Conservation (phyloP, 345 rosid species). For the Eucalyptus urophylla region DNA sequence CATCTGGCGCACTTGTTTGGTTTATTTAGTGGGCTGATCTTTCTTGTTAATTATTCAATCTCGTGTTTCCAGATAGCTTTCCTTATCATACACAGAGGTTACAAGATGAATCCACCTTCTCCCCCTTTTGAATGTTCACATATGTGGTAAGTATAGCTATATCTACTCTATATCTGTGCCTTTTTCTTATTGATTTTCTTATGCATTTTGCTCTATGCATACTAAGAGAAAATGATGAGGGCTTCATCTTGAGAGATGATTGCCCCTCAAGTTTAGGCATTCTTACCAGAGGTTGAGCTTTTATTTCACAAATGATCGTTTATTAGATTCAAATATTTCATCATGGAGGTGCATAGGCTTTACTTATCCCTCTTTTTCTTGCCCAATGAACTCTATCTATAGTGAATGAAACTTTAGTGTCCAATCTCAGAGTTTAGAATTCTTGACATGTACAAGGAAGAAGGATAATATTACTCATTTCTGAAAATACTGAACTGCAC, state of each 20-base stretch:
- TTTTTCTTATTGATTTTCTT: neutral
- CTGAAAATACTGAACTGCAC: constrained; percentile 10
- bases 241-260: neutral
- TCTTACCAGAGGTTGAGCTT: neutral
- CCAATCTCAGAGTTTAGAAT: neutral
- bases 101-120: constrained; percentile 91
- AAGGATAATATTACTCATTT: neutral
- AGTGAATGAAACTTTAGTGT: neutral
- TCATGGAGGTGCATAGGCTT: neutral
- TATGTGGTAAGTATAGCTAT: constrained; percentile 60
- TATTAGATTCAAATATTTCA: neutral
- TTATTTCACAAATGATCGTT: neutral
- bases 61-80: constrained; percentile 70
- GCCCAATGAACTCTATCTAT: neutral
- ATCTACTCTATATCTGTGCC: neutral
- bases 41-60: constrained; percentile 11
- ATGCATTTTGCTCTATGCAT: neutral
- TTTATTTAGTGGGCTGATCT: constrained; percentile 2
- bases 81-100: constrained; percentile 84
- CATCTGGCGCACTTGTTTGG: neutral
- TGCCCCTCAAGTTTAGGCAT: neutral
- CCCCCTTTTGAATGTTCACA: constrained; percentile 98
- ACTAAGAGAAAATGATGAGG: neutral
- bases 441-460: neutral
- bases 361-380: neutral